Conservation (phyloP, 2,329 filamentous ascomycete species). For the Colletotrichum sp. region DNA sequence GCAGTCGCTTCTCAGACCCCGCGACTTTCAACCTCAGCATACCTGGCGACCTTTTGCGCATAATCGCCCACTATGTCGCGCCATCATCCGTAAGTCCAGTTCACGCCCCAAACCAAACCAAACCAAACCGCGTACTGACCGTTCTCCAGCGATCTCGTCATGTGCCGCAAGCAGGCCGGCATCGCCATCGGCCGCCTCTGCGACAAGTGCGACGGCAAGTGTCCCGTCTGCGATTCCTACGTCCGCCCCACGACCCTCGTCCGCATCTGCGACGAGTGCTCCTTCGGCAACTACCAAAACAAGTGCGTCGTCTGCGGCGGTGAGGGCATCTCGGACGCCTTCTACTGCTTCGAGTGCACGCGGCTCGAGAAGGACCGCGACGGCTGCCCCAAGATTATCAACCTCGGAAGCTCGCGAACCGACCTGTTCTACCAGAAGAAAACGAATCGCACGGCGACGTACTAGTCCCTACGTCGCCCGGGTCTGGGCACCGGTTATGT, state of each 20-base stretch:
- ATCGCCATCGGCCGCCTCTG: conserved; percentile 98
- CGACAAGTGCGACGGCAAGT: conserved; percentile 99
- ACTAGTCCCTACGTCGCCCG: conserved; percentile 55
- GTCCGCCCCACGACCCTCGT: conserved; percentile 96
- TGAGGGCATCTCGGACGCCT: conserved; percentile 96
- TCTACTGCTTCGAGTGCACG: conserved; percentile 99
- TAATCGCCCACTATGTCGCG: conserved; percentile 72
- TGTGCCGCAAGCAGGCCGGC: conserved; percentile 98
- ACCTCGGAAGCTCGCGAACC: conserved; percentile 92
- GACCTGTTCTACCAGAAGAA: conserved; percentile 78
- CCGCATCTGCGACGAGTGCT: conserved; percentile 99
- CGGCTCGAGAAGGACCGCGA: conserved; percentile 95
- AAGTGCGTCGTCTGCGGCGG: conserved; percentile 99
- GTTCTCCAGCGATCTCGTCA: conserved; percentile 81
- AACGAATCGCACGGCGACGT: conserved; percentile 63
- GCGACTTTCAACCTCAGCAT: not conserved
- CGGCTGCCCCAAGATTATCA: conserved; percentile 99
- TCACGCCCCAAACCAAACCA: conserved; percentile 18
- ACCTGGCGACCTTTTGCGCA: not conserved
- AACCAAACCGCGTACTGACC: conserved; percentile 30
- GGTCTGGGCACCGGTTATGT: conserved; percentile 44
- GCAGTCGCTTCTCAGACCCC: not conserved
- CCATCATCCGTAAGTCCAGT: conserved; percentile 79
- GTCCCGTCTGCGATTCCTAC: conserved; percentile 98
- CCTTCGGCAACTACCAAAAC: conserved; percentile 99